A percentile compares a stretch with the other conserved stretches of the same genome.
Evolutionary conservation across 2,329 filamentous ascomycete genomes (phyloP).

Genomic region (Venturiaceae sp.): DNA sequence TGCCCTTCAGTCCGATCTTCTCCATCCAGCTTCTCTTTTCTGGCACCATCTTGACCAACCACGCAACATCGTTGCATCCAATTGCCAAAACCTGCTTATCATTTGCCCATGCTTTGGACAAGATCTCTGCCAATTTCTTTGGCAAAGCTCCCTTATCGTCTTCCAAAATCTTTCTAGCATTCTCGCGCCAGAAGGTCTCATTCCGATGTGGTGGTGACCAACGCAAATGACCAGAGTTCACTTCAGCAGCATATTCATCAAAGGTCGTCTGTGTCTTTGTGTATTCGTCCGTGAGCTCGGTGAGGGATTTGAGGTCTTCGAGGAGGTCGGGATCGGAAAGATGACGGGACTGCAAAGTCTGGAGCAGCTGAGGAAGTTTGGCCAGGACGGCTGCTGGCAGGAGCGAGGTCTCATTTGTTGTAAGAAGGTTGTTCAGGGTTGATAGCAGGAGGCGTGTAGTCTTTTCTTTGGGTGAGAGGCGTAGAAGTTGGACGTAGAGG

Average conservation of each 20-base stretch:
- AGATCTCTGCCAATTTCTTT: constrained; percentile 74
- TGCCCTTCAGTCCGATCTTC: constrained; percentile 72
- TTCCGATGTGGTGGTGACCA: constrained; percentile 91
- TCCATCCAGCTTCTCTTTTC: constrained; percentile 74
- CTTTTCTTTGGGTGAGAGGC: constrained; percentile 94
- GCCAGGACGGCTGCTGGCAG: constrained; percentile 82
- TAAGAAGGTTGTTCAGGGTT: constrained; percentile 81
- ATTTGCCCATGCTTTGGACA: constrained; percentile 74
- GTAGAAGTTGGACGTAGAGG: constrained; percentile 84
- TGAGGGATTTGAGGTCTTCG: constrained; percentile 37
- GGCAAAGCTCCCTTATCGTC: constrained; percentile 70
- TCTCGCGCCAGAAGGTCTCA: constrained; percentile 83
- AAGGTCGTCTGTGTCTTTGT: constrained; percentile 59
- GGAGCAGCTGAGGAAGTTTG: constrained; percentile 58
- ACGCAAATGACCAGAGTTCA: constrained; percentile 75
- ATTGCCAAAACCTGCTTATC: constrained; percentile 82
- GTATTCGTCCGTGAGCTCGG: constrained; percentile 73
- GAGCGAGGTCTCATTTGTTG: constrained; percentile 54
- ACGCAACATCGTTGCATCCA: constrained; percentile 87
- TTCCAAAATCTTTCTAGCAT: constrained; percentile 78
- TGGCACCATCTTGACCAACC: constrained; percentile 77
- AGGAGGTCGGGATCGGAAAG: constrained; percentile 42
- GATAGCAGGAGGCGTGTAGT: constrained; percentile 86
- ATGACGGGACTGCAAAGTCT: constrained; percentile 44
- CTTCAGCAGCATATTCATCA: constrained; percentile 66